Evolutionary conservation across 108 stramenopile species (phyloP).

Genomic region (Schizochytrium sp.): DNA sequence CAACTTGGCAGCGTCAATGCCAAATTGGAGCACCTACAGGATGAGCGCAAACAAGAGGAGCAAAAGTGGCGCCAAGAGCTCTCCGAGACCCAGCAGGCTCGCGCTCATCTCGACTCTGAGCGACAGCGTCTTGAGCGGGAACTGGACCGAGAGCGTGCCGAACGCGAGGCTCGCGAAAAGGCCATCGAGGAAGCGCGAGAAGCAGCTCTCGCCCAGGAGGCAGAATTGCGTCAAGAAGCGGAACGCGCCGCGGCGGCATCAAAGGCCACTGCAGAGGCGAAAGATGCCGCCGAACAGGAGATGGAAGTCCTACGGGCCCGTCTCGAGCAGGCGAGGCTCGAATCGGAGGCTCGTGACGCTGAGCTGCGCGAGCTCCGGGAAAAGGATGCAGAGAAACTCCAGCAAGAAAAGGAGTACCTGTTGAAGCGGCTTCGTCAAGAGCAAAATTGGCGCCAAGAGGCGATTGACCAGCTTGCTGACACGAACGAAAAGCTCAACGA

Average conservation of each 20-base stretch:
- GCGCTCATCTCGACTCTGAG: not conserved
- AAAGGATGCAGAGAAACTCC: not conserved
- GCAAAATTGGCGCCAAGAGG: conserved; percentile 12
- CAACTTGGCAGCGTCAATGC: conserved; percentile 25
- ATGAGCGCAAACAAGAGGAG: conserved; percentile 20
- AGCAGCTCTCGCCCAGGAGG: not conserved
- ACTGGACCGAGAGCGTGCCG: not conserved
- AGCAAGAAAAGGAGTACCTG: not conserved
- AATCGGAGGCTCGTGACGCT: not conserved
- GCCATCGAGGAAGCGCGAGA: not conserved
- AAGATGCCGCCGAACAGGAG: not conserved
- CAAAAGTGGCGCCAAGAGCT: not conserved
- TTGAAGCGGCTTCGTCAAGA: not conserved
- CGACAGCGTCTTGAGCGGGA: not conserved
- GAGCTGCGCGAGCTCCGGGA: not conserved
- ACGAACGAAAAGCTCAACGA: conserved; percentile 6
- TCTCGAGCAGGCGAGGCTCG: not conserved
- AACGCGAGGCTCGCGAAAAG: not conserved
- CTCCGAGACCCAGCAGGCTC: not conserved
- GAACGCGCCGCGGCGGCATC: not conserved
- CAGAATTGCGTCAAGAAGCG: not conserved
- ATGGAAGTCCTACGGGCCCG: not conserved
- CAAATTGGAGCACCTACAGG: conserved; percentile 33
- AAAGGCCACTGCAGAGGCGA: not conserved
- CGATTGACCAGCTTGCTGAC: not conserved